Base-by-base conservation (phyloP, 2,329 filamentous ascomycete species). In the Trichophyton benhamiae region DNA sequence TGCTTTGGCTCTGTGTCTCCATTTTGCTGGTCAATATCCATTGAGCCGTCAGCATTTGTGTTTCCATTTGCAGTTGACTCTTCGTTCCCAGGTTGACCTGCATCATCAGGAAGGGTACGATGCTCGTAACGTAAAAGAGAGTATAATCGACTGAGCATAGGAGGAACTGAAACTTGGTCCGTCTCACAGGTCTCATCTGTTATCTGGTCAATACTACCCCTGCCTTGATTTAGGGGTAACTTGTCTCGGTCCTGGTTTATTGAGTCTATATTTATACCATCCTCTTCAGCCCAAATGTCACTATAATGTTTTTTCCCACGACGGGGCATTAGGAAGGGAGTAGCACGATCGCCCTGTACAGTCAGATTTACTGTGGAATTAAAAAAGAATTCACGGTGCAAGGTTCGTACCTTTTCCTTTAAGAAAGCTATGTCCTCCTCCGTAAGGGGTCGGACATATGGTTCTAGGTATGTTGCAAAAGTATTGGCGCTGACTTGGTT, bases 361-460 rank as follows among this genome's bases (percentile, higher is more conserved):
- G 33, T 33, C 8, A 57, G 58, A 61, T 67, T 48, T 66, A 63
- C 62, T 48, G 36, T 30, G 59, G 22, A 6, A 49, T 41, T 33
- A 36, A 42, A 4, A 4, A 5, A 13, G 9, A 57, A n/a, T n/a
- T 58, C 33, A 60, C 9, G 61, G 62, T 17, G 11, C 22, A 38
- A 33, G 17, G 20, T 22, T 70, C 74, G 67, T 68, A 80, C 81
- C 61, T 89, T 83, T 75, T 99, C 94, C 68, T 91, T 86, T 42
- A 99, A 75, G 71, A 96, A 99, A 0, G 89, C 90, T 53, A 96
- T 82, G 70, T 99, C 94, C 71, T 99, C 94, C 71, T 99, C 94
- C 0, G 87, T 89, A 67, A 95, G 87, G 0, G 88, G 85, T 4
- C 92, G 84, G 66, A 96, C 94, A 76, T 89, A 97, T 0, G 91